Conservation (phyloP, 352 stramenopile genomes). For the Globisporangium parvum region DNA sequence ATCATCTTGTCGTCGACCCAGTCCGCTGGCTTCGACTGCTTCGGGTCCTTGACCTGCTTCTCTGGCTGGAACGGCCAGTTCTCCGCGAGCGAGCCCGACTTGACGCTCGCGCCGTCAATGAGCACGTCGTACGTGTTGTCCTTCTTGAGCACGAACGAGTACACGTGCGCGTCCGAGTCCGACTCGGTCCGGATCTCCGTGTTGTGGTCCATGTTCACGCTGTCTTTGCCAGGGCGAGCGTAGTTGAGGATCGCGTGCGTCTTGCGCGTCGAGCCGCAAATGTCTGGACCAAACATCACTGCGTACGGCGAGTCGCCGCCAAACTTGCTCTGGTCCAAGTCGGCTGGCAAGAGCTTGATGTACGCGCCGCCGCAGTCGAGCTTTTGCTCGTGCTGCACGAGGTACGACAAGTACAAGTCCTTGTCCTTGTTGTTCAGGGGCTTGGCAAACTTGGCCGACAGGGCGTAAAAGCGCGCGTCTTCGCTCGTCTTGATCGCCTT, state of each 20-base stretch:
- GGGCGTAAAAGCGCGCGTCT: slow-evolving; percentile 97
- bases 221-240: slow-evolving; percentile 92
- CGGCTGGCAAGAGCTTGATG: slow-evolving; percentile 97
- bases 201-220: slow-evolving; percentile 89
- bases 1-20: slow-evolving; percentile 97
- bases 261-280: slow-evolving; percentile 95
- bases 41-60: slow-evolving; percentile 97
- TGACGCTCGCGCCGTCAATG: slow-evolving; percentile 95
- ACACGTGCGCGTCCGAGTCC: slow-evolving; percentile 93
- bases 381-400: slow-evolving; percentile 98
- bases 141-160: slow-evolving; percentile 95
- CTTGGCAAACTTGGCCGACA: slow-evolving; percentile 90
- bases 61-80: slow-evolving; percentile 95
- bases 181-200: slow-evolving; percentile 71
- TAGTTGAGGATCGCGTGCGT: slow-evolving; percentile 99
- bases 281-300: slow-evolving; percentile 99
- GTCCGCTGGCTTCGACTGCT: slow-evolving; percentile 95
- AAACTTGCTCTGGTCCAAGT: slow-evolving; percentile 91
- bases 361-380: slow-evolving; percentile 99
- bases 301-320: slow-evolving; percentile 93
- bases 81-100: slow-evolving; percentile 88
- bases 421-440: slow-evolving; percentile 88
- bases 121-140: slow-evolving; percentile 97
- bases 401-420: slow-evolving; percentile 94
- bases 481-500: slow-evolving; percentile 94